Conservation (phyloP, 306 rosid species). For the Quercus ilex region DNA sequence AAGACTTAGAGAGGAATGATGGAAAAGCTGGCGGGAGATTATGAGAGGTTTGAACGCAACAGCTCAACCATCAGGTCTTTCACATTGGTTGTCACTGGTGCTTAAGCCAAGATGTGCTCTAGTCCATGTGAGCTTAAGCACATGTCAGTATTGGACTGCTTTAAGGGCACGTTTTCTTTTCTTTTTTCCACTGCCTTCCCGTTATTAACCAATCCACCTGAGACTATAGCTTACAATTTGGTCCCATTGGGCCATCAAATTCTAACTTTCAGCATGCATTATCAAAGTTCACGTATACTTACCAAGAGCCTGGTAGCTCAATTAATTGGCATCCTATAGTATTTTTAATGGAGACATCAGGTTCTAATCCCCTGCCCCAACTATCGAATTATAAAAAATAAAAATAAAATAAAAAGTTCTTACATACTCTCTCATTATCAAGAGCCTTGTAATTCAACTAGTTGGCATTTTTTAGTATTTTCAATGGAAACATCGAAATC, state of each 20-base stretch:
- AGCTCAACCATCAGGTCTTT: neutral
- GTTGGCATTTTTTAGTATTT: no score
- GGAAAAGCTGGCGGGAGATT: constrained; percentile 26
- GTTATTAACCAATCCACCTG: neutral
- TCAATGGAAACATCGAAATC: no score
- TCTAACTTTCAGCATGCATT: no score
- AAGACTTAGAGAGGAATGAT: constrained; percentile 18
- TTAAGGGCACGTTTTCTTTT: neutral
- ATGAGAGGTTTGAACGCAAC: constrained; percentile 16
- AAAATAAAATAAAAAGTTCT: no score
- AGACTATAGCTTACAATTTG: neutral
- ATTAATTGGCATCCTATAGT: no score
- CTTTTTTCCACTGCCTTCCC: neutral
- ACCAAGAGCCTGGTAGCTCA: no score
- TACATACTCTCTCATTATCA: no score
- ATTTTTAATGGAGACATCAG: no score
- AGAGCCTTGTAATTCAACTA: no score
- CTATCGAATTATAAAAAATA: no score
- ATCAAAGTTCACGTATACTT: no score
- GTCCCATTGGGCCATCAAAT: neutral
- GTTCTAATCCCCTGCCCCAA: no score
- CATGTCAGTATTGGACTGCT: neutral
- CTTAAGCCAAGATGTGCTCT: neutral
- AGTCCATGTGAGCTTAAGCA: neutral
- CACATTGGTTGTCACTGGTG: neutral